phyloP scores from a whole-genome alignment of 805 yeast species.

The Pichia paraexigua region DNA sequence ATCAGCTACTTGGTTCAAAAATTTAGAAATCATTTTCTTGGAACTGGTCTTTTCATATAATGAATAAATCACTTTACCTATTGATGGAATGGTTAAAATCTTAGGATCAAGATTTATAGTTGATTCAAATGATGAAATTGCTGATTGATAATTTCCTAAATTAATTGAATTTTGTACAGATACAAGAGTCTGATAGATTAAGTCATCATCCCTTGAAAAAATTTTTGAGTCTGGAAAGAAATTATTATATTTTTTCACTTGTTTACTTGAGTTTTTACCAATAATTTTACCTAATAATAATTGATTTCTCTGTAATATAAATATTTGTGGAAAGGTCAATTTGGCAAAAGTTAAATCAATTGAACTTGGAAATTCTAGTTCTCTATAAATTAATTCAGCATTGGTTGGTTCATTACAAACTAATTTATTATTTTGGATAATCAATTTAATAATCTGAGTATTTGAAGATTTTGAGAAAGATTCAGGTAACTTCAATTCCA shows the following conservation, averaged over 20 bases:
- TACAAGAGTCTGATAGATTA: conserved; percentile 18
- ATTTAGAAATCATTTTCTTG: conserved; percentile 23
- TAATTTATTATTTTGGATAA: conserved; percentile 35
- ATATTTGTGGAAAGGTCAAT: conserved; percentile 35
- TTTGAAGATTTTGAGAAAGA: conserved; percentile 27
- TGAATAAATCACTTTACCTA: conserved; percentile 42
- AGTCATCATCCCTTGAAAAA: not conserved
- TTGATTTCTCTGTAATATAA: conserved; percentile 36
- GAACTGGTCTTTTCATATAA: conserved; percentile 42
- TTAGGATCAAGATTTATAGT: conserved; percentile 7
- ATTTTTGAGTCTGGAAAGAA: conserved; percentile 25
- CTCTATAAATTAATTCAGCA: conserved; percentile 24
- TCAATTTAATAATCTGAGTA: conserved; percentile 30
- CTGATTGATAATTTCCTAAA: conserved; percentile 27
- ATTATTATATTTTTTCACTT: conserved; percentile 14
- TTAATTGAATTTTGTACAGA: conserved; percentile 30
- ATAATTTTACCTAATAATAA: conserved; percentile 33
- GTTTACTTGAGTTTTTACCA: conserved; percentile 25
- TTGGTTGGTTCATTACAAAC: conserved; percentile 19
- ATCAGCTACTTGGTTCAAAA: conserved; percentile 27
- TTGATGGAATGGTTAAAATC: conserved; percentile 32
- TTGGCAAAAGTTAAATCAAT: conserved; percentile 23
- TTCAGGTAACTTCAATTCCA: conserved; percentile 19
- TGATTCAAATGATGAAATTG: conserved; percentile 31
- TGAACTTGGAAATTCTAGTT: conserved; percentile 24